These are phyloP conservation scores for Ascochyta koolunga DNA, from an alignment of 2,329 filamentous ascomycete species.

Conservation along the genomic window DNA sequence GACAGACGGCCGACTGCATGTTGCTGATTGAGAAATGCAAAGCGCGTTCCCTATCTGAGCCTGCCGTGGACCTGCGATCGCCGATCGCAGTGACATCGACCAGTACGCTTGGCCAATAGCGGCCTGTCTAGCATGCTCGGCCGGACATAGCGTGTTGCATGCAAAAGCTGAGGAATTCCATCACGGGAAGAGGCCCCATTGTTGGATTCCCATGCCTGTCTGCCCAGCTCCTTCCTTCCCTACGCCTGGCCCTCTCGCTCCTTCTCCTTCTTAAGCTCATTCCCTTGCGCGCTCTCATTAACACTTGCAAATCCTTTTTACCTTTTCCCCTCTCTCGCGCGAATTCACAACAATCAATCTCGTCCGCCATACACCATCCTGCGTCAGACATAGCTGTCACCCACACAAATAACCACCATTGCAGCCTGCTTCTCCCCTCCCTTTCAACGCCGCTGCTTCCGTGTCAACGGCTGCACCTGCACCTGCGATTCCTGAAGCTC, in stretches of 20 bases:
- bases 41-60: not conserved
- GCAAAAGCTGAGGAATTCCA: conserved; percentile 19
- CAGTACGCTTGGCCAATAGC: conserved; percentile 3
- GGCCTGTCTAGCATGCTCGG: not conserved
- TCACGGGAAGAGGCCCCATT: conserved; percentile 8
- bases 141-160: conserved; percentile 14
- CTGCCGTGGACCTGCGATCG: conserved; percentile 3
- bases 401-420: not conserved
- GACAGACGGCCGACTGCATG: not conserved
- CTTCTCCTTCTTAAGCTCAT: conserved; percentile 4
- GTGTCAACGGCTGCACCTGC: not conserved
- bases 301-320: not conserved
- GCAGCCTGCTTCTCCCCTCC: not conserved
- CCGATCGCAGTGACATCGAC: conserved; percentile 7
- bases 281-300: not conserved
- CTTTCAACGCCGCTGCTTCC: not conserved
- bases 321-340: not conserved
- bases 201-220: conserved; percentile 9
- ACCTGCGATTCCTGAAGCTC: not conserved
- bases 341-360: not conserved
- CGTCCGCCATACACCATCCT: too few species aligned
- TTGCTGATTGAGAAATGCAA: conserved; percentile 2
- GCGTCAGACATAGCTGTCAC: not conserved
- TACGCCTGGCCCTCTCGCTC: not conserved
- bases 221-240: too few species aligned